Conservation (phyloP, 225 moss, liverwort and hornwort species). For the Pleurozium schreberi region DNA sequence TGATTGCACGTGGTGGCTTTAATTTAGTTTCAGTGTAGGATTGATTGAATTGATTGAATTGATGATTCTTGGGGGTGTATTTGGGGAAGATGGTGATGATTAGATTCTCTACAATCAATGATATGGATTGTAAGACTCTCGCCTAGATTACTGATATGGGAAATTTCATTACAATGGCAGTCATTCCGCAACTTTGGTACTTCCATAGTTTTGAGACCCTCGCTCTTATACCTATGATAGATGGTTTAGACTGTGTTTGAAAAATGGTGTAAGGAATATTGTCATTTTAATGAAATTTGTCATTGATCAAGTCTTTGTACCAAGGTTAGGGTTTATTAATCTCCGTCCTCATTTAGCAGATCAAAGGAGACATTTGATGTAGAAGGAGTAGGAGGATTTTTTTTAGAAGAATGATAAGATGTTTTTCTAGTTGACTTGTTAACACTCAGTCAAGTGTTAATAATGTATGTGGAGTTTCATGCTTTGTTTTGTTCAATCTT, state of each 20-base stretch:
- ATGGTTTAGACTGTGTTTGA: too few relatives aligned
- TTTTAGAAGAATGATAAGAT: too few relatives aligned
- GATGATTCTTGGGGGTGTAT: background rate
- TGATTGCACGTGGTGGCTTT: background rate
- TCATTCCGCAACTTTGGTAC: too few relatives aligned
- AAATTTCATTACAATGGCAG: too few relatives aligned
- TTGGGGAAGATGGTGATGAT: background rate
- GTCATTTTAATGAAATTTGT: too few relatives aligned
- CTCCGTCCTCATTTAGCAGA: background rate
- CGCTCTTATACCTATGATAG: too few relatives aligned
- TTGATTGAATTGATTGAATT: background rate
- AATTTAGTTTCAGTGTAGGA: background rate
- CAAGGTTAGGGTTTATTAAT: too few relatives aligned
- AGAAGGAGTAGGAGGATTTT: background rate
- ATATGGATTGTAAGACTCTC: too few relatives aligned
- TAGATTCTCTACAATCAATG: background rate
- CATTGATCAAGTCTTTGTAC: too few relatives aligned
- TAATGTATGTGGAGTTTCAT: background rate
- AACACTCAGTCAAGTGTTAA: background rate
- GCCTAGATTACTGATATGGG: background rate
- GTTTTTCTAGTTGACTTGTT: background rate
- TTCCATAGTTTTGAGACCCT: too few relatives aligned
- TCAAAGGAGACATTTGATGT: background rate
- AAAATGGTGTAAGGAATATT: too few relatives aligned
- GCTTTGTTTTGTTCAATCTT: background rate